phyloP scores from a whole-genome alignment of 306 rosid species.

The apple (Malus domestica) region DNA sequence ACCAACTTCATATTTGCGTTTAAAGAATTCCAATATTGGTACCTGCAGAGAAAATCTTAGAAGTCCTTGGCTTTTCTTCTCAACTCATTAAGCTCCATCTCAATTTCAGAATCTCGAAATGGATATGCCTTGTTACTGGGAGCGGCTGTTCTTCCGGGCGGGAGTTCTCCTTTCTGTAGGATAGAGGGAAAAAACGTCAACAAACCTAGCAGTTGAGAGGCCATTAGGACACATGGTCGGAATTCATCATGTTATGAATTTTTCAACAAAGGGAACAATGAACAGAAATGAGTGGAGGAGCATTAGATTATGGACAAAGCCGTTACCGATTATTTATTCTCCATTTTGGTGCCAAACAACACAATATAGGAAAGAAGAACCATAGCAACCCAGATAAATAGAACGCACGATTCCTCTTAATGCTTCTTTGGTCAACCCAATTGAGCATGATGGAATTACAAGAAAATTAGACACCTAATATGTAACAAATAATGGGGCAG shows the following conservation, averaged over 20 bases:
- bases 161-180: conserved; percentile 87
- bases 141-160: conserved; percentile 66
- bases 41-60: conserved; percentile 1
- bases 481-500: background rate
- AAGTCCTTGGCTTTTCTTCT: conserved; percentile 67
- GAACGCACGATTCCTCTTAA: background rate
- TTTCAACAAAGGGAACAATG: background rate
- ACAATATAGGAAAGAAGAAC: background rate
- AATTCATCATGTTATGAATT: background rate
- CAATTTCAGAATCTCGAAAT: conserved; percentile 71
- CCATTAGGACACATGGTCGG: background rate
- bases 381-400: background rate
- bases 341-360: background rate
- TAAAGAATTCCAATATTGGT: conserved; percentile 1
- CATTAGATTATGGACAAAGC: background rate
- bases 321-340: background rate
- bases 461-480: background rate
- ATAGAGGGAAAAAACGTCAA: background rate
- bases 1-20: conserved; percentile 2
- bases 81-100: conserved; percentile 71
- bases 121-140: conserved; percentile 43
- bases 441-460: background rate
- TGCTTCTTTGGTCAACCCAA: background rate
- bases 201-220: background rate
- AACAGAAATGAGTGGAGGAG: background rate